Base-by-base conservation (phyloP, 352 stramenopile genomes). In the Phytophthora crassamura region DNA sequence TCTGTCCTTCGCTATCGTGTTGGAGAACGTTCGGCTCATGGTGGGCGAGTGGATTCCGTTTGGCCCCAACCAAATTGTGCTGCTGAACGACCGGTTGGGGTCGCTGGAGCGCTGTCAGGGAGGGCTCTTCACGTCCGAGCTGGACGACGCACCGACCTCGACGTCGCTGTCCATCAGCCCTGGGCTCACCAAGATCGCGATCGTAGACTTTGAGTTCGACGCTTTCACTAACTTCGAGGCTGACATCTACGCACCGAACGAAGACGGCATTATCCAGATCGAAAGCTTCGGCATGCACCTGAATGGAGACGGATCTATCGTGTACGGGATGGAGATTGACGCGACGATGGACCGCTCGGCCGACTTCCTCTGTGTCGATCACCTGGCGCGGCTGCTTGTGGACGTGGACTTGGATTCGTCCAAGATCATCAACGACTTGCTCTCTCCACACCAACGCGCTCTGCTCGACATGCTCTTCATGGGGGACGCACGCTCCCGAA, bases 171-270 rank as follows among this genome's bases (percentile, higher is more conserved):
- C 78, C 15, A 78, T 97, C 9, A 59, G 71, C 2, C 95, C 96
- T 6, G 95, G 98, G 10, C 86, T 99, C 15, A 99, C 97, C 4
- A 95, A 92, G 65, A 97, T 99, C 43, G 91, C 97, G 50, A 98
- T 99, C 49, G 82, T 99, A 6, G 97, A 99, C 74, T 99, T 99
- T 74, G 97, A 98, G 38, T 94, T 98, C 51, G 97, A 97, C 28
- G 89, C 97, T 32, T 98, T 98, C 66, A 98, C 98, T 7, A 99
- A 99, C 68, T 99, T 99, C 67, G 97, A 99, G 71, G 97, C 97
- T 9, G 96, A 99, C 52, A 99, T 99, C 59, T 89, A 98, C 59
- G 97, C 95, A 53, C 89, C 96, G 1, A 89, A 96, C 56, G 86
- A 98, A 28, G 83, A 91, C 32, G 95, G 93, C 30, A 91, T 99